A percentile compares a stretch with the other conserved stretches of the same genome.
Evolutionary conservation across 495 filamentous ascomycete genomes (phyloP).

Genomic region (Viridothelium virens): DNA sequence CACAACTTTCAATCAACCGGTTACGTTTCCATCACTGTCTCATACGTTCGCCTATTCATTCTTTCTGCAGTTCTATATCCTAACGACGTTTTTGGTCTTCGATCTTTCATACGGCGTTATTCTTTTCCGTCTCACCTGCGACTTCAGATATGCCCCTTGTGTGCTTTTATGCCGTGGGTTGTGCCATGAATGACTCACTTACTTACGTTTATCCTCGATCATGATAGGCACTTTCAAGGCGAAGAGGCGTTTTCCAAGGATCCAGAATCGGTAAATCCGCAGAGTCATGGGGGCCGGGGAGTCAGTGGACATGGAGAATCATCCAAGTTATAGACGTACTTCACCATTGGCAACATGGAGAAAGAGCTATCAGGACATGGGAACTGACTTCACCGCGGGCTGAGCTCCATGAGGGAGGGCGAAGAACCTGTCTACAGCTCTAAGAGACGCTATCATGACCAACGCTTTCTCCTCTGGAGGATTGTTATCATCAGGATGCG

Average conservation of each 20-base stretch:
- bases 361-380: too few species aligned
- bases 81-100: neutral
- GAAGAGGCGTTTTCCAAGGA: conserved; percentile 7
- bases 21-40: too few species aligned
- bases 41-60: neutral
- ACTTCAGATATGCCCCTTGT: neutral
- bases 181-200: neutral
- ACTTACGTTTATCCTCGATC: neutral
- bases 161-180: neutral
- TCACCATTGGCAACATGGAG: too few species aligned
- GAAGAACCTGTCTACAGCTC: too few species aligned
- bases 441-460: too few species aligned
- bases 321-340: neutral
- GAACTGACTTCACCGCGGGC: too few species aligned
- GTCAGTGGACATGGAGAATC: neutral
- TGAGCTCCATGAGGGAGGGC: too few species aligned
- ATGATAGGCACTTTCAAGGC: conserved; percentile 4
- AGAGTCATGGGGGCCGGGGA: neutral
- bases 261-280: neutral
- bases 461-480: too few species aligned
- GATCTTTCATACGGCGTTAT: neutral
- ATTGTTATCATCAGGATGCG: too few species aligned
- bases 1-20: too few species aligned
- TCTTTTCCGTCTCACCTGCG: neutral
- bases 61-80: neutral